Base-by-base conservation (phyloP, 1,284 basidiomycete genomes). In the Microbotryum violaceum region DNA sequence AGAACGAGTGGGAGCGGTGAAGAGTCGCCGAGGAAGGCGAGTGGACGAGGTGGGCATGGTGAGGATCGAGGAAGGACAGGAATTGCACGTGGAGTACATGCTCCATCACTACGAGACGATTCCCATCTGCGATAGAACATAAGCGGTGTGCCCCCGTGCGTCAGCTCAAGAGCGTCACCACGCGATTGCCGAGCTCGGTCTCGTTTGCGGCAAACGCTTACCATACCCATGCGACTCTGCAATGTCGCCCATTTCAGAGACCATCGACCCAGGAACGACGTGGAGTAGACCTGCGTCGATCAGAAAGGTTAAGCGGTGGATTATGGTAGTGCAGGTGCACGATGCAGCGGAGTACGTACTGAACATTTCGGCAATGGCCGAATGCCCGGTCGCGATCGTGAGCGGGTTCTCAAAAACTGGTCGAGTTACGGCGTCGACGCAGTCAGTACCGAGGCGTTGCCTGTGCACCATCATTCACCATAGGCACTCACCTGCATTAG, bases 371-470 rank as follows among this genome's bases (percentile, higher is more conserved):
- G 29, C 42, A 37, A 69, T 63, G 33, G 61, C 54, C 23, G 55
- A 51, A 8, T 29, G 53, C 6, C 67, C 67, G 16, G 57, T 58
- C 4, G 65, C 67, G 25, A 63, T 42, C 12, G 67, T 61, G n/a
- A 67, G 45, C 10, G 67, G 67, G 54, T 67, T 69, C 57, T 69
- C 67, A 29, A 69, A 69, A 2, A 51, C 65, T 63, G 65, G 25
- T 46, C 1, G 9, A 42, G 55, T 42, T 5, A 18, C 20, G 45
- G 45, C 25, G 46, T 2, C 10, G 10, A 6, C 27, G 16, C 25
- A 1, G 3, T 23, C 16, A 21, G 21, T 44, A 29, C 23, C 53
- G 29, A n/a, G 29, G 20, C 25, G 20, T n/a, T 10, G 54, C n/a
- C 47, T 18, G n/a, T 42, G 7, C 9, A 7, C 6, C 25, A 10